Percentiles rank a stretch among this genome's conserved stretches.
Conservation (phyloP, 228 moss, liverwort and hornwort genomes). For the Sphagnum magellanicum region DNA sequence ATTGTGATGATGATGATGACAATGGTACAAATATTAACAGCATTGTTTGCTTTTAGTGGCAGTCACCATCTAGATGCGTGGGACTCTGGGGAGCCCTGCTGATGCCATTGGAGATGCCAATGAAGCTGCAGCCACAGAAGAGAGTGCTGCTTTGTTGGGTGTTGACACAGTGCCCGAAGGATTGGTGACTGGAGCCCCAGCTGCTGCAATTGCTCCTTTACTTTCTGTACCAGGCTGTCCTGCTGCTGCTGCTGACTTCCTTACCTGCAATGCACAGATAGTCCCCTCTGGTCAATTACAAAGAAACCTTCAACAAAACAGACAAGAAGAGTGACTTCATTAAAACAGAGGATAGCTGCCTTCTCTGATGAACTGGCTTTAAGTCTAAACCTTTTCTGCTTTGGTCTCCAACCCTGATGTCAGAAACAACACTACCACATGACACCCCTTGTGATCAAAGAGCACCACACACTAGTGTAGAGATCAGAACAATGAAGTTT, state of each 20-base stretch:
- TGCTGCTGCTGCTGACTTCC: slow-evolving; percentile 60
- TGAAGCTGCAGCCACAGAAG: slow-evolving; percentile 24
- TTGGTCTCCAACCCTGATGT: background rate
- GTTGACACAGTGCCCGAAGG: slow-evolving; percentile 12
- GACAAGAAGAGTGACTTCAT: no score
- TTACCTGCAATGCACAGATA: slow-evolving; percentile 22
- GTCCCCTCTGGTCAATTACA: no score
- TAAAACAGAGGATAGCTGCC: no score
- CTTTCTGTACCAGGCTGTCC: slow-evolving; percentile 55
- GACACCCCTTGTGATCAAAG: no score
- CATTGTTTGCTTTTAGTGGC: background rate
- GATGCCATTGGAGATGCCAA: slow-evolving; percentile 54
- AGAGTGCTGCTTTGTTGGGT: slow-evolving; percentile 35
- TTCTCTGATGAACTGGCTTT: no score
- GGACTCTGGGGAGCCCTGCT: slow-evolving; percentile 39
- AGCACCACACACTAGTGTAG: background rate
- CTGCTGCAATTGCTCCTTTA: slow-evolving; percentile 21
- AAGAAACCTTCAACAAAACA: no score
- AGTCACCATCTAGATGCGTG: slow-evolving; percentile 22
- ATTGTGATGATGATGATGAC: background rate
- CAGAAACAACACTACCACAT: background rate
- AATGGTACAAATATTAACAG: background rate
- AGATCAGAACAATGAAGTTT: background rate
- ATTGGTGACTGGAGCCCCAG: slow-evolving; percentile 26
- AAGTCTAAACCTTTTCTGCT: no score